Conservation (phyloP, 1,284 basidiomycete genomes). For the Moniliella sp. region DNA sequence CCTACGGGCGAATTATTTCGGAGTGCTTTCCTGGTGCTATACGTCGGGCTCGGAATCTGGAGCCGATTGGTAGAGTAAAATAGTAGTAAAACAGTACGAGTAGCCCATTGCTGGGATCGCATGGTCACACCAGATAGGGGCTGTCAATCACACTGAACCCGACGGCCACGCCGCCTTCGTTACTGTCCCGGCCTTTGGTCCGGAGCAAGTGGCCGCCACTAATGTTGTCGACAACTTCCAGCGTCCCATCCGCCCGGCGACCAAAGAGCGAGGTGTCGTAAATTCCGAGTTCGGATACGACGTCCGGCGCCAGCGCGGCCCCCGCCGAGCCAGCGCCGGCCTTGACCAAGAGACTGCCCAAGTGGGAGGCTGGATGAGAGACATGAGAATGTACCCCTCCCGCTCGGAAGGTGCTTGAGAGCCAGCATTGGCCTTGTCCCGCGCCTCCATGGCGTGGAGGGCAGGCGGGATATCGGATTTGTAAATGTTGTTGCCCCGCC, state of each 20-base stretch:
- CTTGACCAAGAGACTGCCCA: slow-evolving; percentile 54
- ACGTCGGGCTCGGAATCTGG: too few relatives aligned
- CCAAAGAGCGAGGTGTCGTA: slow-evolving; percentile 73
- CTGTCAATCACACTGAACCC: slow-evolving; percentile 74
- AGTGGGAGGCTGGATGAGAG: slow-evolving; percentile 55
- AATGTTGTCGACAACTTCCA: too few relatives aligned
- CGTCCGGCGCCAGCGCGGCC: slow-evolving; percentile 40
- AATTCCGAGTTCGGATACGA: slow-evolving; percentile 73
- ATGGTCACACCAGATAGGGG: slow-evolving; percentile 47
- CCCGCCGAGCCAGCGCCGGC: slow-evolving; percentile 36
- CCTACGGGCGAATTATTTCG: too few relatives aligned
- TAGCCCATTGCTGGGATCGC: too few relatives aligned
- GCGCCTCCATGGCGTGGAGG: slow-evolving; percentile 46
- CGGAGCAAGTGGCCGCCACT: slow-evolving; percentile 70
- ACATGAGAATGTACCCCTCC: slow-evolving; percentile 77
- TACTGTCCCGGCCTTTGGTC: slow-evolving; percentile 74
- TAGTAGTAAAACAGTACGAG: too few relatives aligned
- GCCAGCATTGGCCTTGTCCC: slow-evolving; percentile 31
- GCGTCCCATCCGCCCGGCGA: too few relatives aligned
- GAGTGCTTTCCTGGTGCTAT: too few relatives aligned
- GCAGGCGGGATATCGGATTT: slow-evolving; percentile 58
- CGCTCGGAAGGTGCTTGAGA: slow-evolving; percentile 8
- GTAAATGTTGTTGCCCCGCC: slow-evolving; percentile 96
- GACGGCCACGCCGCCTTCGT: slow-evolving; percentile 82
- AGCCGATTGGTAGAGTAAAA: too few relatives aligned